Evolutionary conservation across 306 rosid genomes (phyloP).

Genomic region (Inga leiocalycina): DNA sequence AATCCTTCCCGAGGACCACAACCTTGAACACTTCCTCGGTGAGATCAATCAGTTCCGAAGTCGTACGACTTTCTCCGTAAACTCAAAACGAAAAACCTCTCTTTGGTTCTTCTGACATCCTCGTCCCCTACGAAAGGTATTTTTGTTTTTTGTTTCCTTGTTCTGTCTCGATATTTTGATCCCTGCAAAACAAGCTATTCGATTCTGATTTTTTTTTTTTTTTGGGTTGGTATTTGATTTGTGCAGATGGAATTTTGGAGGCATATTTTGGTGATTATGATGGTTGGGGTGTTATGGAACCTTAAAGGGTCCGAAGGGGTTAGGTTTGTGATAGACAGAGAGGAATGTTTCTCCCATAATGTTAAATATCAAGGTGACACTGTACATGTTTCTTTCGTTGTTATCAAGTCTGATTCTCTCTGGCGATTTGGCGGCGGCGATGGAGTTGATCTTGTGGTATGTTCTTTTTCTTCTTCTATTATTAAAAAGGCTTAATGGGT

Average conservation of each 20-base stretch:
- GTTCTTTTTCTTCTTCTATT: neutral
- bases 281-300: constrained; percentile 42
- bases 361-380: constrained; percentile 83
- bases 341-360: constrained; percentile 82
- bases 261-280: constrained; percentile 42
- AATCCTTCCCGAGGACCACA: neutral
- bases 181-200: neutral
- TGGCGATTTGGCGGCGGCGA: constrained; percentile 62
- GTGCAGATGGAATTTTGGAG: constrained; percentile 44
- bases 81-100: neutral
- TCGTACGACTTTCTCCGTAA: neutral
- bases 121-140: neutral
- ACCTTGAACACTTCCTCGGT: neutral
- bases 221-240: neutral
- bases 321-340: constrained; percentile 80
- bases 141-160: neutral
- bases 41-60: neutral
- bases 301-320: constrained; percentile 58
- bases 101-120: neutral
- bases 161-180: neutral
- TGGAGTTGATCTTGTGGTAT: constrained; percentile 90
- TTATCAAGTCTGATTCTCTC: constrained; percentile 71
- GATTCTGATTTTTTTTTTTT: neutral
- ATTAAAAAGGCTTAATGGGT: neutral
- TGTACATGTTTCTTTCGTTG: constrained; percentile 87